Conservation (phyloP, 2,329 filamentous ascomycete genomes). For the Eurotiales sp. region DNA sequence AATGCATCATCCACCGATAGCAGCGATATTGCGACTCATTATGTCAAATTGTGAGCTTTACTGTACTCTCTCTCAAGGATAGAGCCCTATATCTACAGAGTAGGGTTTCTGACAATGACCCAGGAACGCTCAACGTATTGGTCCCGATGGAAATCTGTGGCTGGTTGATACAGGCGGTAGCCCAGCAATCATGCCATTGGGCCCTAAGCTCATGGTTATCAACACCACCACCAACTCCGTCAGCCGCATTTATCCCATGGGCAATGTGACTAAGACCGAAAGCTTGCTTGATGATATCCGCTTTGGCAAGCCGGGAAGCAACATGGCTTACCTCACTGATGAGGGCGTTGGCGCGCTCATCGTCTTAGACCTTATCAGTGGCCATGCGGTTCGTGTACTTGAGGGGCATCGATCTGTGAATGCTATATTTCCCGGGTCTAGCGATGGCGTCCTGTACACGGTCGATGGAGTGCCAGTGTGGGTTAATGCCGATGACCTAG, state of each 20-base stretch:
- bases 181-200: background rate
- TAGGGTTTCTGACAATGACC: too few relatives aligned
- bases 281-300: conserved; percentile 36
- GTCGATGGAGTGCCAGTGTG: conserved; percentile 10
- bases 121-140: conserved; percentile 16
- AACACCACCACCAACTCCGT: conserved; percentile 32
- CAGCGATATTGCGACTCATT: too few relatives aligned
- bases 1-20: too few relatives aligned
- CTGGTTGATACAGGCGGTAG: conserved; percentile 16
- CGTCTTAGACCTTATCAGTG: conserved; percentile 25
- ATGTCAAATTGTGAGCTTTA: conserved; percentile 17
- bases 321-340: conserved; percentile 25
- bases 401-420: background rate
- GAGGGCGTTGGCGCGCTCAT: conserved; percentile 18
- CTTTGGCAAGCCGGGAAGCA: conserved; percentile 22
- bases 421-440: background rate
- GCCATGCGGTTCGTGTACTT: conserved; percentile 3
- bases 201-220: conserved; percentile 30
- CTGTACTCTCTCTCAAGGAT: background rate
- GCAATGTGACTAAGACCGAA: conserved; percentile 26
- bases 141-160: conserved; percentile 18
- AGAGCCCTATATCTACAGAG: too few relatives aligned
- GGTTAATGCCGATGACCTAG: conserved; percentile 34
- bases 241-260: conserved; percentile 30
- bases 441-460: background rate